phyloP scores from a whole-genome alignment of 176 grass and related monocot species.

The Lolium multiflorum region DNA sequence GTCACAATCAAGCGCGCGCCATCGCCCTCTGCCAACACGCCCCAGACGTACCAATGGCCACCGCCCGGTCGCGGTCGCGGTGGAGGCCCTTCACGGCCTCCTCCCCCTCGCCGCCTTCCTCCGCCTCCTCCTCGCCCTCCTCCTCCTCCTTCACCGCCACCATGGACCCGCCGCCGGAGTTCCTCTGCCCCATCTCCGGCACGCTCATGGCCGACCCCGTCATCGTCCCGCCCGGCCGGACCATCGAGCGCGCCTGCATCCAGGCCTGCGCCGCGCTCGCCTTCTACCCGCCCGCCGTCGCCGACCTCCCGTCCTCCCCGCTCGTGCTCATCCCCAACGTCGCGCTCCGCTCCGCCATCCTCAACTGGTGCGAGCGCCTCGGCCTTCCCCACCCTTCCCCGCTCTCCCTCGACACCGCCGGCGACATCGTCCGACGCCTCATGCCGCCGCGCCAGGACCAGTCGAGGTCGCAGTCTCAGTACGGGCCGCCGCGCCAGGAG shows the following conservation, averaged over 20 bases:
- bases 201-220: conserved; percentile 91
- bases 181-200: conserved; percentile 91
- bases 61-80: conserved; percentile 40
- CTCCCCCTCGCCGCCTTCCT: not conserved
- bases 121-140: conserved; percentile 37
- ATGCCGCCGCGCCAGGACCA: conserved; percentile 48
- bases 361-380: conserved; percentile 81
- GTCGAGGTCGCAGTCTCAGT: not conserved
- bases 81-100: conserved; percentile 39
- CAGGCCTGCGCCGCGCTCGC: conserved; percentile 75
- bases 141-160: conserved; percentile 61
- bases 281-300: conserved; percentile 63
- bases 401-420: conserved; percentile 60
- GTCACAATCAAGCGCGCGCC: not conserved
- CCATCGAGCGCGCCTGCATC: conserved; percentile 92
- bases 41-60: conserved; percentile 40
- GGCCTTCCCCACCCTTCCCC: conserved; percentile 60
- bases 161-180: conserved; percentile 68
- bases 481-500: conserved; percentile 1
- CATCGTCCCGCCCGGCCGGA: conserved; percentile 58
- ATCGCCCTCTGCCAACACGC: not conserved
- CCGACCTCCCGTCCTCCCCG: conserved; percentile 48
- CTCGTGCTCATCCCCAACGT: conserved; percentile 81
- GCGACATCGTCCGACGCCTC: conserved; percentile 73
- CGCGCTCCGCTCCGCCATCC: conserved; percentile 75